Base-by-base conservation (phyloP, 2,329 filamentous ascomycete species). In the Lasiodiplodia sp. region DNA sequence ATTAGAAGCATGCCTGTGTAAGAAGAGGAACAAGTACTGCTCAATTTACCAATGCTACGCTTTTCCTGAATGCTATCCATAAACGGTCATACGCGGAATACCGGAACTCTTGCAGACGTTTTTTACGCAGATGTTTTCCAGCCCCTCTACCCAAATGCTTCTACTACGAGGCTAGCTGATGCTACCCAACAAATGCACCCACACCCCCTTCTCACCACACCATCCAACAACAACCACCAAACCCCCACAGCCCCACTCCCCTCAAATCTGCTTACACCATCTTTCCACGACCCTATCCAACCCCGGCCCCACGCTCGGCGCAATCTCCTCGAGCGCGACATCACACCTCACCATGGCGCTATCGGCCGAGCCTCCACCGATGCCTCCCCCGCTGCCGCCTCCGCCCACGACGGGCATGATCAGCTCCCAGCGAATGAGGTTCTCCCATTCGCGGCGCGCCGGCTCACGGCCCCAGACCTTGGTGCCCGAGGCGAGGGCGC, bases 401-500 rank as follows among this genome's bases (percentile, higher is more conserved):
- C 52, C 74, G 68, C 69, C 72, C 2, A 75, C 69, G 16, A 80
- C 89, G 4, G 91, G 89, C 70, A 94, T 85, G 10, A 95, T 81
- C 40, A 96, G 77, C 1, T 90, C 91, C 40, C 90, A 83, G n/a
- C 87, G 85, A 1, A 90, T 86, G 69, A 96, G 80, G 47, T 87
- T 86, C 79, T 94, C 92, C 92, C 93, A 96, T 14, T 92, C 90
- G 21, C 87, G 86, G 16, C 87, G 85, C 18, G 92, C 91, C 2
- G 94, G 89, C 12, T 90, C 90, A 47, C 91, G 88, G 34, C 91
- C 89, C 91, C 92, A 95, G 12, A 94, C 87, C 70, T 92, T 87
- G 2, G 73, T 75, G 10, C 85, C 86, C 25, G 90, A 81, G 1
- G 90, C 90, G 25, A 90, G 80, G 75, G 92, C 84, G 0, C 91